These are phyloP conservation scores for Obba rivulosa DNA, from an alignment of 768 basidiomycete species.

Conservation along the genomic window DNA sequence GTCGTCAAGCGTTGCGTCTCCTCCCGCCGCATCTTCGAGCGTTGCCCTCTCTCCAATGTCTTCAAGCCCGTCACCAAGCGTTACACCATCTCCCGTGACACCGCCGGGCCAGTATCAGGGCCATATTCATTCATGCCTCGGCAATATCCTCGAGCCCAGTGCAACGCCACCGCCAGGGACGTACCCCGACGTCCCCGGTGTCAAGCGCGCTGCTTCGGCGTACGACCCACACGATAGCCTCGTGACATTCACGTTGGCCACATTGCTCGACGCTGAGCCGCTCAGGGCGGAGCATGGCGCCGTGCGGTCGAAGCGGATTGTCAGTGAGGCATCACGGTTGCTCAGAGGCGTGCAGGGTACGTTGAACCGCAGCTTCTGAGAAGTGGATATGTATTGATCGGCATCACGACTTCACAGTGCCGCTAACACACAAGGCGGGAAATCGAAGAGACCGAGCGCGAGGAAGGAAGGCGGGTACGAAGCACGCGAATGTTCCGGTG, in stretches of 20 bases:
- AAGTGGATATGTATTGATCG: too few relatives aligned
- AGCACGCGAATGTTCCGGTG: constrained; percentile 9
- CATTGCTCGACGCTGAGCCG: constrained; percentile 7
- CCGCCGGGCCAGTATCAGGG: too few relatives aligned
- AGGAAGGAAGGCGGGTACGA: background rate
- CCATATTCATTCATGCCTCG: too few relatives aligned
- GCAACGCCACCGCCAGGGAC: constrained; percentile 5
- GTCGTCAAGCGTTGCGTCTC: background rate
- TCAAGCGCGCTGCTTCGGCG: constrained; percentile 5
- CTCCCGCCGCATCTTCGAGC: background rate
- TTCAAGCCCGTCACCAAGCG: background rate
- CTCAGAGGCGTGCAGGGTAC: constrained; percentile 4
- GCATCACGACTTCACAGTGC: too few relatives aligned
- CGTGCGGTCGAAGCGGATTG: background rate
- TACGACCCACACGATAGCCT: constrained; percentile 9
- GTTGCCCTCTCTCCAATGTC: background rate
- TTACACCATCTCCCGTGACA: background rate
- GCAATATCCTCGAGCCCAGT: background rate
- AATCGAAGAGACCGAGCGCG: constrained; percentile 5
- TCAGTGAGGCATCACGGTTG: constrained; percentile 4
- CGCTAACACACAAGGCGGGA: too few relatives aligned
- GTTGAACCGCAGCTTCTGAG: too few relatives aligned
- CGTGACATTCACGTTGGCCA: constrained; percentile 7
- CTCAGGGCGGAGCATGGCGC: constrained; percentile 4
- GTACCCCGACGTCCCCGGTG: constrained; percentile 10